Base-by-base conservation (phyloP, 2,329 filamentous ascomycete species). In the Fonsecaea pugnacius region DNA sequence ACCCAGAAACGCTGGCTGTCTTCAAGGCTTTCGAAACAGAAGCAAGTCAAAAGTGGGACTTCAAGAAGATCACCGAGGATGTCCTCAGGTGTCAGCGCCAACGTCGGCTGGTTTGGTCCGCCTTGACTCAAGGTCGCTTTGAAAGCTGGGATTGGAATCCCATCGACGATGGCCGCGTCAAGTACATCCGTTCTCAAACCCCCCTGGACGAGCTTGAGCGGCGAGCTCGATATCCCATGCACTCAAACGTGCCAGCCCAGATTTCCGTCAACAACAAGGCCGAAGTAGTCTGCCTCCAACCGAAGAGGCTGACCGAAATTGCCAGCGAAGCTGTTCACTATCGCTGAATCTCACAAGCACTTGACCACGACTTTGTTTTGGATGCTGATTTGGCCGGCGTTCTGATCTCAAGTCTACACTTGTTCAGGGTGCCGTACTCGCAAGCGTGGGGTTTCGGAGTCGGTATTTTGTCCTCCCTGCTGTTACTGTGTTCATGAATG, bases 101-200 rank as follows among this genome's bases (percentile, higher is more conserved):
- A 73, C 86, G 93, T 14, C 85, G 89, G 57, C 78, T 96, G 8
- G 90, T 92, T 30, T 96, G 91, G 88, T 85, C 85, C 46, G 91
- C 93, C 0, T 82, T 97, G 68, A 90, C 87, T 74, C 79, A 88
- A 76, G 93, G 92, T 61, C 82, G 82, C 38, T 92, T 91, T 70
- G 90, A 90, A 43, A 85, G 87, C 74, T 97, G 93, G 93, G 93
- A 97, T 77, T 90, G 89, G 78, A 68, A 68, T 38, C 69, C 69
- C 24, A 85, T 93, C 78, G 71, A 80, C 55, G 74, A 78, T 68
- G 75, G 74, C 7, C 76, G 76, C 65, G 69, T 66, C 70, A 91
- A 91, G 77, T 96, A 94, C 77, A 96, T 97, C 72, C 90, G 93
- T 62, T 91, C 89, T 36, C 89, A 91, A 74, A 89, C 92, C 71